Evolutionary conservation across 495 filamentous ascomycete genomes (phyloP).

Genomic region (Venustampulla echinocandica): DNA sequence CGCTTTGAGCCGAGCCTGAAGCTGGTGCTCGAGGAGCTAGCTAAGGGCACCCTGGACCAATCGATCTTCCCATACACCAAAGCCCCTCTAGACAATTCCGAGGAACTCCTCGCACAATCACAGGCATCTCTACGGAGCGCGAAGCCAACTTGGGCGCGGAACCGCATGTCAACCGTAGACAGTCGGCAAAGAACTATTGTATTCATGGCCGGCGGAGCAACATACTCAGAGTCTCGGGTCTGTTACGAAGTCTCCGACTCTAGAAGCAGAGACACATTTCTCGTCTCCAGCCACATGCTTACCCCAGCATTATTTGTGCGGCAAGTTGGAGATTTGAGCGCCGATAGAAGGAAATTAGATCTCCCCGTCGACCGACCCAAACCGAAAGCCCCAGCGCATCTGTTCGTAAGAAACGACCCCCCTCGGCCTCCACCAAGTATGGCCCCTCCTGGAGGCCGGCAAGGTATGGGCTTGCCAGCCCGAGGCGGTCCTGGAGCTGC

Average conservation of each 20-base stretch:
- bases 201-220: constrained; percentile 94
- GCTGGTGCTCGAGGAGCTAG: constrained; percentile 69
- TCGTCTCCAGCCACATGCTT: constrained; percentile 88
- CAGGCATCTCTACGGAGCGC: constrained; percentile 74
- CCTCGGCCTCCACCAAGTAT: constrained; percentile 15
- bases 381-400: constrained; percentile 71
- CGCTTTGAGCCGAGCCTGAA: constrained; percentile 67
- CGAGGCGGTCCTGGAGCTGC: constrained; percentile 1
- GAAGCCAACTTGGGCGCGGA: constrained; percentile 91
- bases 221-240: constrained; percentile 75
- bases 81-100: constrained; percentile 54
- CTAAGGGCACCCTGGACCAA: constrained; percentile 57
- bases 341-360: constrained; percentile 63
- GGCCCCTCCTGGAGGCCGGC: constrained; percentile 11
- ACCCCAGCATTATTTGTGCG: constrained; percentile 69
- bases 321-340: constrained; percentile 71
- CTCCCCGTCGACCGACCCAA: constrained; percentile 75
- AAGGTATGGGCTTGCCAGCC: constrained; percentile 17
- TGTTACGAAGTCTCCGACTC: constrained; percentile 80
- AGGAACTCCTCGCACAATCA: constrained; percentile 48
- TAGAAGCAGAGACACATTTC: constrained; percentile 70
- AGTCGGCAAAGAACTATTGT: constrained; percentile 86
- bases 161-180: constrained; percentile 63
- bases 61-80: constrained; percentile 72
- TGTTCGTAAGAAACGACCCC: constrained; percentile 70